A percentile compares a stretch with the other conserved stretches of the same genome.
Evolutionary conservation across 179 eudicot genomes (phyloP).

Genomic region (Carnegiea gigantea): DNA sequence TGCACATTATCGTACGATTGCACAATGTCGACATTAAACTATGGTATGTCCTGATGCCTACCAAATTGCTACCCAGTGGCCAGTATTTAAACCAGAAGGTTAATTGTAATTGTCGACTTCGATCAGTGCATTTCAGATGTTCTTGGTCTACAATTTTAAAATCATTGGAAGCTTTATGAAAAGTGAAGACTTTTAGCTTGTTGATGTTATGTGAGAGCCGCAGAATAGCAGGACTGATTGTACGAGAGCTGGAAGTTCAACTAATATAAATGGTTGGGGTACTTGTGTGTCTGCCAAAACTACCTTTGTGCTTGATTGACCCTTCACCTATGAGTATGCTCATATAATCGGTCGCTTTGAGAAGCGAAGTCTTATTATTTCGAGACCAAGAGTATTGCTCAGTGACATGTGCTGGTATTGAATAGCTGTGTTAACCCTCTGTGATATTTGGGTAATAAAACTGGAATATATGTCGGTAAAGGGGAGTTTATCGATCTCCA

Average conservation of each 20-base stretch:
- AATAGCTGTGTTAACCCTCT: too few species aligned
- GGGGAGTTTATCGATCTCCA: background rate
- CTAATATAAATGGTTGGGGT: background rate
- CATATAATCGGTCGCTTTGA: too few species aligned
- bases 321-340: background rate
- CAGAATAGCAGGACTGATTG: slow-evolving; percentile 3
- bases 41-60: background rate
- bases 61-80: background rate
- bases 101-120: background rate
- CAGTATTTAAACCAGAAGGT: background rate
- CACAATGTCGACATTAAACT: background rate
- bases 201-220: background rate
- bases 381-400: too few species aligned
- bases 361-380: too few species aligned
- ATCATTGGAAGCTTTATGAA: background rate
- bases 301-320: background rate
- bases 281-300: background rate
- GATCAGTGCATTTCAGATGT: background rate
- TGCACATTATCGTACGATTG: background rate
- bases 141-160: background rate
- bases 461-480: too few species aligned
- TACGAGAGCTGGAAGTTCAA: background rate
- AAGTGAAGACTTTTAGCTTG: background rate
- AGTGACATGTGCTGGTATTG: too few species aligned
- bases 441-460: too few species aligned